Percentiles rank a stretch among this genome's conserved stretches.
phyloP scores from a whole-genome alignment of 192 early-diverging fungal genomes.

The Glomus cerebriforme region DNA sequence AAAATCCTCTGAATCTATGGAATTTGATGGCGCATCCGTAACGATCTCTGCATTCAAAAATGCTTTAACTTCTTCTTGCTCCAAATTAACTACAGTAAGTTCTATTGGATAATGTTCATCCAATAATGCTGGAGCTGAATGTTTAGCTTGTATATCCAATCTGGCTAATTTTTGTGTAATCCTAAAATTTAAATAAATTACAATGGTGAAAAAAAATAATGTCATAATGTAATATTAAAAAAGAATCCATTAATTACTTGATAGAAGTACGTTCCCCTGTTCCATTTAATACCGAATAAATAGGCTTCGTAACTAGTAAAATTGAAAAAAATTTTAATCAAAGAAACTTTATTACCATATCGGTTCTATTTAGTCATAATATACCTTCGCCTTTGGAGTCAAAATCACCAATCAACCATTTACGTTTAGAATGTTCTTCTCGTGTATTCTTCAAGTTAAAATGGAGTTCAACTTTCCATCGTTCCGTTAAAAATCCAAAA shows the following conservation, averaged over 20 bases:
- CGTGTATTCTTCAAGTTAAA: slow-evolving; percentile 38
- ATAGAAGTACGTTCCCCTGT: slow-evolving; percentile 53
- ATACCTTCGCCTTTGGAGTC: neutral
- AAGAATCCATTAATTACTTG: slow-evolving; percentile 35
- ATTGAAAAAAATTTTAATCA: neutral
- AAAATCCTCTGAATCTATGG: slow-evolving; percentile 32
- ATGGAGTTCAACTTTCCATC: slow-evolving; percentile 50
- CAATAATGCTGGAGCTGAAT: slow-evolving; percentile 64
- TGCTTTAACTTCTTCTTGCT: slow-evolving; percentile 58
- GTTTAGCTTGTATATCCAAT: slow-evolving; percentile 51
- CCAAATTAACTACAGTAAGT: slow-evolving; percentile 66
- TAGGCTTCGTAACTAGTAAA: slow-evolving; percentile 27
- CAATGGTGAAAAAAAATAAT: neutral
- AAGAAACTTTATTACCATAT: neutral
- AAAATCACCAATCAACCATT: slow-evolving; percentile 21
- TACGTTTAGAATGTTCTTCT: slow-evolving; percentile 39
- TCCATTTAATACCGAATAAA: slow-evolving; percentile 52
- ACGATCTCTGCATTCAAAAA: slow-evolving; percentile 59
- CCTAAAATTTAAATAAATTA: slow-evolving; percentile 16
- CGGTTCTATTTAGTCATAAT: neutral
- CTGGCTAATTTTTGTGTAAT: slow-evolving; percentile 65
- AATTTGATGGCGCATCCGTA: slow-evolving; percentile 35
- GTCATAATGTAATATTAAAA: neutral
- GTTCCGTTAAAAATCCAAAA: slow-evolving; percentile 44
- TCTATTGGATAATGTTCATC: slow-evolving; percentile 66